phyloP scores from a whole-genome alignment of 2,329 filamentous ascomycete genomes.

The Gliomastix tumulicola region DNA sequence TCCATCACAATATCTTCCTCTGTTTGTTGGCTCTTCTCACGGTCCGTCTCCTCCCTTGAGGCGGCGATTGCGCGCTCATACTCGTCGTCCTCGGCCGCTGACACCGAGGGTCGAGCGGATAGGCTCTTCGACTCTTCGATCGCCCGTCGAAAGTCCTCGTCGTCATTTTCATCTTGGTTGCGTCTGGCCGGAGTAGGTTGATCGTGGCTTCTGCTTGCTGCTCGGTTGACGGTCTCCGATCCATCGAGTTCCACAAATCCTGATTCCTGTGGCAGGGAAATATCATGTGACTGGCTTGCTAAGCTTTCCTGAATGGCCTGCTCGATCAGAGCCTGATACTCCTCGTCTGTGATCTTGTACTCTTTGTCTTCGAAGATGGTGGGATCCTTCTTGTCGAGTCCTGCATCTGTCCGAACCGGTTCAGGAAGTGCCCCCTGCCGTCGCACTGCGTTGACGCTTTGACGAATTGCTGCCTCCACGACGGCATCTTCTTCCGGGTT shows the following conservation, averaged over 20 bases:
- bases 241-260: conserved; percentile 9
- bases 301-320: conserved; percentile 49
- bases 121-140: conserved; percentile 30
- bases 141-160: conserved; percentile 28
- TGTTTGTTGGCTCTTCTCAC: conserved; percentile 33
- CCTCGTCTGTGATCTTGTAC: conserved; percentile 45
- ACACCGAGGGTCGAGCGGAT: conserved; percentile 2
- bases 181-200: not conserved
- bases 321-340: conserved; percentile 50
- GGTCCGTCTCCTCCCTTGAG: conserved; percentile 33
- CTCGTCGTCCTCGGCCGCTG: conserved; percentile 31
- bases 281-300: conserved; percentile 1
- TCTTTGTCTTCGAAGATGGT: conserved; percentile 29
- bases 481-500: conserved; percentile 61
- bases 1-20: conserved; percentile 72
- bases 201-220: not conserved
- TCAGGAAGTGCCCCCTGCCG: conserved; percentile 17
- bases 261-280: conserved; percentile 8
- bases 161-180: conserved; percentile 14
- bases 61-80: conserved; percentile 37
- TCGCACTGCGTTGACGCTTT: conserved; percentile 55
- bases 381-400: conserved; percentile 12
- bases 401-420: conserved; percentile 6
- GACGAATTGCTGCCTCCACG: conserved; percentile 67
- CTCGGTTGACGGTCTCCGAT: not conserved